Conservation (phyloP, 106 monocot species). For the Dioscorea dumetorum region DNA sequence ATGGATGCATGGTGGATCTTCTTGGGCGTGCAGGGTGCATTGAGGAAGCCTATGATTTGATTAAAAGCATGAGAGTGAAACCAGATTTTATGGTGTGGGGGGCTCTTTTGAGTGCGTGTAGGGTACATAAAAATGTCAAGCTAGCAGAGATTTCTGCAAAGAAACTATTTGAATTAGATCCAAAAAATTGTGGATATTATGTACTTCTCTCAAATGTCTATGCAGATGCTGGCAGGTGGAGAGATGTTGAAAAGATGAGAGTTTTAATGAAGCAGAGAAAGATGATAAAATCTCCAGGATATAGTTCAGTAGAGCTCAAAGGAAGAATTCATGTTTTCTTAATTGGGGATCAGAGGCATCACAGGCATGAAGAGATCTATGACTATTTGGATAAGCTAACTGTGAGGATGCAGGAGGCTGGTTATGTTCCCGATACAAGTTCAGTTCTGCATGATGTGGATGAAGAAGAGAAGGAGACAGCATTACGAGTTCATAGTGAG, state of each 20-base stretch:
- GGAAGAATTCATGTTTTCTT: constrained; percentile 65
- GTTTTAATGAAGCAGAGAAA: constrained; percentile 45
- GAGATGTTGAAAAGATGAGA: constrained; percentile 60
- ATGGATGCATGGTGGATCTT: constrained; percentile 88
- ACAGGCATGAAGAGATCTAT: constrained; percentile 49
- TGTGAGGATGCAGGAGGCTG: constrained; percentile 50
- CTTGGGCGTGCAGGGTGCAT: constrained; percentile 70
- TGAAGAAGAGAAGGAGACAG: constrained; percentile 77
- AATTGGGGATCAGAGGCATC: constrained; percentile 65
- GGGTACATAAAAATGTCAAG: constrained; percentile 66
- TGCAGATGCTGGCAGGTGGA: constrained; percentile 75
- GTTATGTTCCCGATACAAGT: constrained; percentile 77
- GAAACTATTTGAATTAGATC: constrained; percentile 67
- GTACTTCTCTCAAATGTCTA: constrained; percentile 88
- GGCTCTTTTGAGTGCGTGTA: constrained; percentile 72
- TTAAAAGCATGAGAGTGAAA: constrained; percentile 59
- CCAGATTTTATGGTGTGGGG: constrained; percentile 82
- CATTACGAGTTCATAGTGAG: constrained; percentile 77
- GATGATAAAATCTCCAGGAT: constrained; percentile 73
- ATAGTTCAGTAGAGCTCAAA: constrained; percentile 71
- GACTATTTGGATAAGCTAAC: constrained; percentile 58
- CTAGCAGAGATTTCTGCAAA: constrained; percentile 65
- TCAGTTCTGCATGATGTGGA: constrained; percentile 88
- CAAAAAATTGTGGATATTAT: constrained; percentile 73
- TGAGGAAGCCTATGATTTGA: constrained; percentile 56